phyloP scores from a whole-genome alignment of 2,329 filamentous ascomycete species.

The Cladosporium halotolerans region DNA sequence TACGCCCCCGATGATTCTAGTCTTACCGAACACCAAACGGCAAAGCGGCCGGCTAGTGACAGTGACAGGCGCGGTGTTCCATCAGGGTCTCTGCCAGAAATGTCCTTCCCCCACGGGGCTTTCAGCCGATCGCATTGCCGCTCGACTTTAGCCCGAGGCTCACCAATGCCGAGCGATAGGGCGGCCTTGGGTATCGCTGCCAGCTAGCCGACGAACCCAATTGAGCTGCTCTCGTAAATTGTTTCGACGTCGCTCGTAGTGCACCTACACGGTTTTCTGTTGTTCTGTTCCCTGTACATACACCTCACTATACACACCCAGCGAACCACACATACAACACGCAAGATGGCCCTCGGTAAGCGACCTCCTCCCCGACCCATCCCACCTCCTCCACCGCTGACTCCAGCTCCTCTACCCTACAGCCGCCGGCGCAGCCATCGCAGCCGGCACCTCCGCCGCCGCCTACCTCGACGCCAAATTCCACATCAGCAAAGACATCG shows the following conservation, averaged over 20 bases:
- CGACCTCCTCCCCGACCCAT: not conserved
- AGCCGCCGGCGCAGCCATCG: conserved; percentile 8
- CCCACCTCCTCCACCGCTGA: not conserved
- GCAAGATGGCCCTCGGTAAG: conserved; percentile 8
- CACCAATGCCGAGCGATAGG: conserved; percentile 5
- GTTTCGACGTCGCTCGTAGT: no score
- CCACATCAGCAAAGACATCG: conserved; percentile 57
- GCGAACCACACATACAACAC: not conserved
- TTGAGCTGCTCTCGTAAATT: no score
- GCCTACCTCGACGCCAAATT: conserved; percentile 65
- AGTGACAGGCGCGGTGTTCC: no score
- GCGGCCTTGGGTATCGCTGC: conserved; percentile 1
- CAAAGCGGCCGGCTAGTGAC: no score
- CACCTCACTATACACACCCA: not conserved
- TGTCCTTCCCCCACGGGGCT: not conserved
- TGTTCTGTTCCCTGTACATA: not conserved
- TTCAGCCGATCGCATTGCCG: not conserved
- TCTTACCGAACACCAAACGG: no score
- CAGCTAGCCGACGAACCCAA: not conserved
- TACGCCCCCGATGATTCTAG: no score
- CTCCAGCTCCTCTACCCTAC: not conserved
- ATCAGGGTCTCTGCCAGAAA: no score
- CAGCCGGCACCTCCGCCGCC: conserved; percentile 10
- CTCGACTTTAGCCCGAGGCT: not conserved
- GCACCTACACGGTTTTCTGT: no score